A percentile compares a stretch with the other conserved stretches of the same genome.
Conservation (phyloP, 2,329 filamentous ascomycete species). For the Pezicula neosporulosa region DNA sequence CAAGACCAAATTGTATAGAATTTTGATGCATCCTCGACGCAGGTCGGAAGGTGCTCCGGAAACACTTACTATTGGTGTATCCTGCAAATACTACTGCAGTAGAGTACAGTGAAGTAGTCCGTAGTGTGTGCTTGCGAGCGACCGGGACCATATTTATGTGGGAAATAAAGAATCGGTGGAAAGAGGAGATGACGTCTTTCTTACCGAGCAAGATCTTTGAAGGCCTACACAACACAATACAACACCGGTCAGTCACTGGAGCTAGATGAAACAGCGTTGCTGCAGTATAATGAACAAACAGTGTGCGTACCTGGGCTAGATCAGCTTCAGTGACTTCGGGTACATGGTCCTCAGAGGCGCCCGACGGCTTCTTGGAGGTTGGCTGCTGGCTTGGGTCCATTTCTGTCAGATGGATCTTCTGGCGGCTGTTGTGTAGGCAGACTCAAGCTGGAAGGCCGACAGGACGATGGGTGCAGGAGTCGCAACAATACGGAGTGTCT, state of each 20-base stretch:
- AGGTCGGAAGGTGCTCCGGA: no score
- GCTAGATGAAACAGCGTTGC: not conserved
- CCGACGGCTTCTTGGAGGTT: slow-evolving; percentile 10
- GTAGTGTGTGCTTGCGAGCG: no score
- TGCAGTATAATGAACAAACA: not conserved
- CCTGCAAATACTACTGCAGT: no score
- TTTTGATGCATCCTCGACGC: no score
- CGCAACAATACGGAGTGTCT: no score
- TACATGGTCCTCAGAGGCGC: not conserved
- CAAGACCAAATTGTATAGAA: no score
- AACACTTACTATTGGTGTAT: no score
- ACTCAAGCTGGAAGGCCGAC: not conserved
- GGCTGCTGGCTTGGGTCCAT: not conserved
- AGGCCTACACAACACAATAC: slow-evolving; percentile 24
- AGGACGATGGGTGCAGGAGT: not conserved
- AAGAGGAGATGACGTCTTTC: not conserved
- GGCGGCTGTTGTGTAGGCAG: not conserved
- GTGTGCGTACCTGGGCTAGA: slow-evolving; percentile 15
- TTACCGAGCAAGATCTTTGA: slow-evolving; percentile 34
- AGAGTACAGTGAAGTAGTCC: no score
- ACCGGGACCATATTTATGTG: not conserved
- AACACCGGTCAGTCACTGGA: not conserved
- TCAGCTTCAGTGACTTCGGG: slow-evolving; percentile 4
- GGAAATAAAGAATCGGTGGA: not conserved
- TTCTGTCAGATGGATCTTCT: not conserved